These are phyloP conservation scores for Vicia sativa DNA, from an alignment of 306 rosid genomes.

Conservation along the genomic window DNA sequence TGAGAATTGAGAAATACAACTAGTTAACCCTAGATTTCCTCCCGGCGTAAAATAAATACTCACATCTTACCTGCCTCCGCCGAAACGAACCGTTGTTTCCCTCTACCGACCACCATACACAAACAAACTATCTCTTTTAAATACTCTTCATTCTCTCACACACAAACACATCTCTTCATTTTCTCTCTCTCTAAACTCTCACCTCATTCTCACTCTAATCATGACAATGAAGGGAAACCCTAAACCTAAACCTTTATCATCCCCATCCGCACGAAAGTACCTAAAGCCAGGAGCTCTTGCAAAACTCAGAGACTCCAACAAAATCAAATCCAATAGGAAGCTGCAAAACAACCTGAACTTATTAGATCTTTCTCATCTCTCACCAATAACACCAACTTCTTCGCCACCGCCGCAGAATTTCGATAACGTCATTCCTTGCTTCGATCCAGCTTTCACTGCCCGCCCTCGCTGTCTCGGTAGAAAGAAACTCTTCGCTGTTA, in stretches of 20 bases:
- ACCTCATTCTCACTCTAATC: background rate
- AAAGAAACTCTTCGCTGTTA: slow-evolving; percentile 44
- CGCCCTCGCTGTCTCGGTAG: slow-evolving; percentile 37
- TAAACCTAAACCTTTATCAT: background rate
- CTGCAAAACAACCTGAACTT: background rate
- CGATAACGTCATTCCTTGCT: slow-evolving; percentile 35
- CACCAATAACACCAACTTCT: background rate
- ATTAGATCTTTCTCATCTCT: slow-evolving; percentile 3
- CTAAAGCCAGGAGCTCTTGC: slow-evolving; percentile 13
- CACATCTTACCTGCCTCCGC: background rate
- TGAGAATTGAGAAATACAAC: too few species aligned
- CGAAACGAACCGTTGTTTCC: background rate
- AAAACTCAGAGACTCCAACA: background rate
- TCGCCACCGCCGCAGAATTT: background rate
- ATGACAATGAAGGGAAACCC: slow-evolving; percentile 12
- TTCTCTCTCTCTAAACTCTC: background rate
- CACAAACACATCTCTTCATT: background rate
- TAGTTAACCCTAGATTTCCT: too few species aligned
- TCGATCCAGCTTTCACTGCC: slow-evolving; percentile 10
- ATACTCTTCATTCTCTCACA: background rate
- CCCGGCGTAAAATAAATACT: too few species aligned
- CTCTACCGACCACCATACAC: background rate
- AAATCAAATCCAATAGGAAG: background rate
- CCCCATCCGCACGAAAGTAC: background rate
- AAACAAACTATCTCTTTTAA: background rate